Base-by-base conservation (phyloP, 1,139 yeast genomes). In the Pichia sp. region DNA sequence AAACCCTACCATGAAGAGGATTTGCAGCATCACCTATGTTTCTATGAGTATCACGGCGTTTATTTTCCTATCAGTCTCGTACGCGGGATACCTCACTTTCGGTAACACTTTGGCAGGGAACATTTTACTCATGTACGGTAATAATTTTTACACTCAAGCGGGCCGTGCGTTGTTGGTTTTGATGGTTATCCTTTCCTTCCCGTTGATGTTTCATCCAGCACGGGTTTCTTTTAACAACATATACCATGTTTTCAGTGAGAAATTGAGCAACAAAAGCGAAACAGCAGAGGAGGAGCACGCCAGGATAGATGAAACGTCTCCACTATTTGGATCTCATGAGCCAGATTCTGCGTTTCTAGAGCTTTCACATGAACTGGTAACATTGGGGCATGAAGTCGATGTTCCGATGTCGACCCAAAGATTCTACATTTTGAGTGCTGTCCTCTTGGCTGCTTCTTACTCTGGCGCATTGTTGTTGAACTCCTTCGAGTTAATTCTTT, bases 121-220 rank as follows among this genome's bases (percentile, higher is more conserved):
- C 70, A 82, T 95, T 61, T 82, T 95, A 51, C 72, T 90, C 60
- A 84, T 80, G 74, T 85, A 84, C 64, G 71, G 73, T 5, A 76
- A 75, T 47, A 70, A 74, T 5, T 63, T 76, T 51, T 64, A 78
- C 49, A 77, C 88, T 4, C 78, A 81, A 10, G 64, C 89, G 50
- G 98, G 95, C 10, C 80, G 93, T 58, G 74, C 82, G 23, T 81
- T 90, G 42, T 80, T 93, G 58, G 95, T 88, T 1, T 74, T 87
- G 45, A 83, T 93, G 86, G 95, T 95, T 45, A 73, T 88, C 11
- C 80, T 93, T 59, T 87, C 96, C 7, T 93, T 86, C 73, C 99
- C 99, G 19, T 76, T 93, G 62, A 87, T 92, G 85, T 81, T 90
- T 65, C 96, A 92, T 68, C 99, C 99, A 0, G 88, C 96, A 49